These are phyloP conservation scores for Chlorella sorokiniana DNA, from an alignment of 139 green algal genomes.

Conservation along the genomic window DNA sequence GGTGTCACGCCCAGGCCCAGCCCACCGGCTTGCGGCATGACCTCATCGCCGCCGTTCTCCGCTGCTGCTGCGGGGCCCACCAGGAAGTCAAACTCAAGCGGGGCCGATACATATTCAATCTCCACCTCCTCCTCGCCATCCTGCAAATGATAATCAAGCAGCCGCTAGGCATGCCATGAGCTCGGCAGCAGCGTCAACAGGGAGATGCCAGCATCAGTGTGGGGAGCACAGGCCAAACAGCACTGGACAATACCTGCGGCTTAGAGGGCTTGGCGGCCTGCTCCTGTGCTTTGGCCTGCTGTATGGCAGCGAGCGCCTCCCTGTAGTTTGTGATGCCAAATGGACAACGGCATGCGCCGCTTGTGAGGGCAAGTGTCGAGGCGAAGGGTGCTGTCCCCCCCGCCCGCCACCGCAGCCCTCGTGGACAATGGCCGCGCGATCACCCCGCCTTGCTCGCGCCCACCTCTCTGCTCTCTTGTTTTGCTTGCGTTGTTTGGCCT, in stretches of 20 bases:
- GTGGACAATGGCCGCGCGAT: too few relatives aligned
- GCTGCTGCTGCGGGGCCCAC: background rate
- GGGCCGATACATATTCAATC: slow-evolving; percentile 71
- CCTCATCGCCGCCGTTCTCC: background rate
- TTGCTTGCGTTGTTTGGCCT: slow-evolving; percentile 45
- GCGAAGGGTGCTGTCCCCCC: background rate
- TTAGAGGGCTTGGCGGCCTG: background rate
- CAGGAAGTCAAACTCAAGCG: slow-evolving; percentile 50
- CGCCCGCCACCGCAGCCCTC: background rate
- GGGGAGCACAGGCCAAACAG: background rate
- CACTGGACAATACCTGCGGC: background rate
- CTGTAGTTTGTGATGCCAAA: background rate
- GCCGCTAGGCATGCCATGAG: background rate
- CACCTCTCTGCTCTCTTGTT: slow-evolving; percentile 33
- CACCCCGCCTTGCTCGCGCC: background rate
- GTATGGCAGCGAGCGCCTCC: background rate
- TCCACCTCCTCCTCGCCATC: slow-evolving; percentile 42
- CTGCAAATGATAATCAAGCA: background rate
- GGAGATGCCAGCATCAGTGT: background rate
- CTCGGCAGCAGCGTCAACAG: background rate
- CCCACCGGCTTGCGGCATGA: background rate
- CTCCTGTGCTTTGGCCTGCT: slow-evolving; percentile 5
- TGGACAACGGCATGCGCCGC: background rate
- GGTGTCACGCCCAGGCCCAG: slow-evolving; percentile 11
- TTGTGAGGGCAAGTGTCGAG: background rate